Evolutionary conservation across 257 asterid species (phyloP), one percentile per base, ranked within the genome.

Genomic region (Solanum bulbocastanum): DNA sequence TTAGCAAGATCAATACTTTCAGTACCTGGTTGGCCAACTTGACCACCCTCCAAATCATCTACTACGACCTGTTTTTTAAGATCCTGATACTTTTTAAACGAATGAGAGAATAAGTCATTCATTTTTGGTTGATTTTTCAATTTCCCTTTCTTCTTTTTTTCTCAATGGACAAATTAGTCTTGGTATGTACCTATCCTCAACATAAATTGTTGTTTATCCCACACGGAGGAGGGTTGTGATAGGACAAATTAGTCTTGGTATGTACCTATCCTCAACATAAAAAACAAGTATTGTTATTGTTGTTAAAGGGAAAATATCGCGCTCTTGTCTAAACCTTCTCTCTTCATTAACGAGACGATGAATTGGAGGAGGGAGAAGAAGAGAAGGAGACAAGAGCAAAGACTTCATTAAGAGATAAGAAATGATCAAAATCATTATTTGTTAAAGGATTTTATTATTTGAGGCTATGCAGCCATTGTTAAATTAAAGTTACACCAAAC

Each of bases 81-180:
- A 78, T 92, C 94, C 65, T 92, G 92, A 36, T 92, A 89, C 30
- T 60, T 83, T 83, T 87, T 90, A 69, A 92, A 92, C 2, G 94
- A 92, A 73, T 74, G 87, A 12, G 94, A 92, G 85, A 92, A 90
- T 10, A 92, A 83, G 76, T 92, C 94, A 88, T 92, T 92, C 94
- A 92, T 92, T 85, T 92, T 91, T 32, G 12, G 1, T 2, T 49
- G 69, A 5, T 49, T 82, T 81, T 82, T 56, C 44, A 82, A 30
- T 30, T 82, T 18, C n/a, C 60, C 65, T 2, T 49, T 16, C 7
- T 14, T 14, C 1, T 20, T 9, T 30, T 2, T 10, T 49, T 49
- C 20, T 66, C 69, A 2, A 32, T 82, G 44, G 42, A 49, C 44
- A 49, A 81, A 49, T 18, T 81, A 81, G 40, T 33, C 40, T 46